Evolutionary conservation across 805 yeast species (phyloP), one percentile per base, ranked within the genome.

Genomic region (Myxozyma sirexii): DNA sequence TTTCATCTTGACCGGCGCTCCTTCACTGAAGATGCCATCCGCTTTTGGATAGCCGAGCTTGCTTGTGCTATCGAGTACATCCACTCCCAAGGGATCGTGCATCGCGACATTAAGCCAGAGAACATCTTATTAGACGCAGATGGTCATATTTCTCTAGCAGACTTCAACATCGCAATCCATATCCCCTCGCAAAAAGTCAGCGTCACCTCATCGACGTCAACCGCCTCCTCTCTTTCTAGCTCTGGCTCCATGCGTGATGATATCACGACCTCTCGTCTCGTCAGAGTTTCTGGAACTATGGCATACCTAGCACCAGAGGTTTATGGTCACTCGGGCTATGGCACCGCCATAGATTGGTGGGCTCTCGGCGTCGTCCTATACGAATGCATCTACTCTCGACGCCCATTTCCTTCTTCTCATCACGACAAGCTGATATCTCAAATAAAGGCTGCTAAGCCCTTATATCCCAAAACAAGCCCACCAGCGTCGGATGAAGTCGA

Each of bases 81-180:
- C 13, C 68, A 58, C 38, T 23, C 37, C 1, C 51, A 42, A 21
- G 63, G 52, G 4, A 56, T 62, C 19, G 54, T 64, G 4, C 67
- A 62, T 35, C 61, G 67, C 43, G 67, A 64, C 48, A 42, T 64
- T n/a, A 64, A 64, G 54, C 67, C 67, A 6, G 67, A 64, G 24
- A 64, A 79, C 60, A 78, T 84, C 56, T 77, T 84, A 68, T 81
- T 84, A 56, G 87, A 84, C 67, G 80, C 81, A 68, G 74, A 84
- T 41, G 88, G 88, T n/a, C 88, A 84, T 68, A 80, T 83, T 64
- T 83, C 82, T 67, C 74, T 84, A 38, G 80, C 84, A 31, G 83
- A 79, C 67, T 79, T 79, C 66, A 82, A 82, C 3, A 73, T 79
- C 63, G 77, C 81, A 35, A 77, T 49, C 17, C 46, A 44, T 17